Evolutionary conservation across 2,329 filamentous ascomycete genomes (phyloP).

Genomic region (Mariannaea elegans): DNA sequence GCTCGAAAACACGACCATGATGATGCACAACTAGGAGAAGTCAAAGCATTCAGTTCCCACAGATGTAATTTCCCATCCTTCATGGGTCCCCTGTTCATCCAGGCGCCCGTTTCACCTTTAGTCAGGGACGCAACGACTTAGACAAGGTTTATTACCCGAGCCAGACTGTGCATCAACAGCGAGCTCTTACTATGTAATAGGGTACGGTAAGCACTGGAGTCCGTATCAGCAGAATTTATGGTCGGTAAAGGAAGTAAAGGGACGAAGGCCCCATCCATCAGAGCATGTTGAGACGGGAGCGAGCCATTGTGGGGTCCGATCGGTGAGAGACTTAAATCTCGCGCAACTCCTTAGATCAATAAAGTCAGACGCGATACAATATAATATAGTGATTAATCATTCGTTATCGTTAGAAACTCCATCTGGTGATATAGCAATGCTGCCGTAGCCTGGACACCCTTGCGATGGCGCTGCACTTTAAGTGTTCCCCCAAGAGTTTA

Average conservation of each 20-base stretch:
- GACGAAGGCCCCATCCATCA: not conserved
- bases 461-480: not conserved
- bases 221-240: conserved; percentile 13
- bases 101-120: conserved; percentile 33
- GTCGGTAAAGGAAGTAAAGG: not conserved
- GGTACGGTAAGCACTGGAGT: not conserved
- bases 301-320: not conserved
- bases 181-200: not conserved
- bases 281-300: not conserved
- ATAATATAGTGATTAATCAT: not conserved
- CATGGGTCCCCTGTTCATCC: conserved; percentile 32
- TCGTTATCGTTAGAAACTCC: not conserved
- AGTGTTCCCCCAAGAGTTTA: not conserved
- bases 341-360: conserved; percentile 1
- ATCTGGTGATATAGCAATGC: not conserved
- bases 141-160: conserved; percentile 5
- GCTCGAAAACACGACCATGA: not conserved
- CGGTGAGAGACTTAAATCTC: not conserved
- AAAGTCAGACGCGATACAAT: too few species aligned
- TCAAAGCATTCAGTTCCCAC: conserved; percentile 30
- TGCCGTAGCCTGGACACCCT: conserved; percentile 3
- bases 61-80: conserved; percentile 38
- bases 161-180: conserved; percentile 3
- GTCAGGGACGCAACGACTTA: conserved; percentile 18
- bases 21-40: conserved; percentile 20